phyloP scores from a whole-genome alignment of 768 basidiomycete genomes.

The Pleurotus citrinopileatus region DNA sequence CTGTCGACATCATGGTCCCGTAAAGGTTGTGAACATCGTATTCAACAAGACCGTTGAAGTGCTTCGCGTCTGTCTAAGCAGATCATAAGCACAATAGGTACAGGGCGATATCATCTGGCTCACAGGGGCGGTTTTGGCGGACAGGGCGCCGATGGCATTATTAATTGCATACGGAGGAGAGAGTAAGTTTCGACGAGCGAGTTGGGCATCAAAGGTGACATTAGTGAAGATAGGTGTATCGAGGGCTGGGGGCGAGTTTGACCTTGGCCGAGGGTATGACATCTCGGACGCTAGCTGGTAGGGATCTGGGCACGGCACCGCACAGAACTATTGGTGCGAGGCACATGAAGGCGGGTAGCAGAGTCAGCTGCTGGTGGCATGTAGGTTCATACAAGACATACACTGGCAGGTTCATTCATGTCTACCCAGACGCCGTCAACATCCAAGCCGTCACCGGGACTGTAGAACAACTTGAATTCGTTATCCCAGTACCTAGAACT shows the following conservation, averaged over 20 bases:
- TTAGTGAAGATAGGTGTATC: constrained; percentile 49
- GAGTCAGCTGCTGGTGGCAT: constrained; percentile 37
- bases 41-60: constrained; percentile 56
- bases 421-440: constrained; percentile 77
- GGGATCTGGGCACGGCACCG: constrained; percentile 61
- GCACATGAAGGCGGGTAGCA: constrained; percentile 58
- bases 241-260: constrained; percentile 46
- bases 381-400: constrained; percentile 24
- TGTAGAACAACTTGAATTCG: constrained; percentile 58
- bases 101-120: constrained; percentile 15
- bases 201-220: constrained; percentile 12
- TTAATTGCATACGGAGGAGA: constrained; percentile 59
- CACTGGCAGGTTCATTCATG: constrained; percentile 73
- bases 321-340: too few species aligned
- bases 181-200: constrained; percentile 32
- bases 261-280: constrained; percentile 51
- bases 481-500: constrained; percentile 54
- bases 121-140: constrained; percentile 53
- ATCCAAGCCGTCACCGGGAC: constrained; percentile 49
- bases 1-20: constrained; percentile 69
- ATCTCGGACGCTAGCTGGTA: constrained; percentile 52
- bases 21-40: constrained; percentile 68
- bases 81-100: neutral
- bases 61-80: constrained; percentile 39
- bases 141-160: constrained; percentile 52